Evolutionary conservation across 2,329 filamentous ascomycete genomes (phyloP).

Genomic region (Stylonectria norvegica): DNA sequence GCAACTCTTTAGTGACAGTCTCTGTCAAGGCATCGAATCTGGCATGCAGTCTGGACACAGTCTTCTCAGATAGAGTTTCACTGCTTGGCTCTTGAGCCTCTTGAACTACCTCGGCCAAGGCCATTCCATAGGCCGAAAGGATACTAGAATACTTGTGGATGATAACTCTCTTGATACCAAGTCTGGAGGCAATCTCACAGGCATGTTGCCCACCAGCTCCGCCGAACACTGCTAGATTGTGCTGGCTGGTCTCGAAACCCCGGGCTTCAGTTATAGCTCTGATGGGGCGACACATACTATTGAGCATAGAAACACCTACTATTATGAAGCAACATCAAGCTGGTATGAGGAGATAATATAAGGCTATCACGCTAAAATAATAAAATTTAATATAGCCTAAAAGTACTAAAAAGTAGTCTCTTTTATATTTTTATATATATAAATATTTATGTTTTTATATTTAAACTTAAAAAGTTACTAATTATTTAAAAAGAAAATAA

Average conservation of each 20-base stretch:
- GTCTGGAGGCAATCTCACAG: conserved; percentile 34
- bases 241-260: conserved; percentile 25
- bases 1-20: conserved; percentile 34
- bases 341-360: too few relatives aligned
- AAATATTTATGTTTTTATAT: too few relatives aligned
- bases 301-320: too few relatives aligned
- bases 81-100: conserved; percentile 34
- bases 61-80: conserved; percentile 10
- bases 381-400: too few relatives aligned
- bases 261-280: conserved; percentile 64
- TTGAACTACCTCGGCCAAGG: conserved; percentile 35
- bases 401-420: too few relatives aligned
- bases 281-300: conserved; percentile 74
- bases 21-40: conserved; percentile 22
- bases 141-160: conserved; percentile 38
- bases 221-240: conserved; percentile 47
- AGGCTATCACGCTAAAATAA: too few relatives aligned
- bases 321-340: too few relatives aligned
- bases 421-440: too few relatives aligned
- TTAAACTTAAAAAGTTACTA: neutral
- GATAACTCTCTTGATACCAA: conserved; percentile 37
- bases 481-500: neutral
- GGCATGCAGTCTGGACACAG: conserved; percentile 9
- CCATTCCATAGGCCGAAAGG: conserved; percentile 42
- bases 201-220: conserved; percentile 67